Percentiles rank a stretch among this genome's conserved stretches.
phyloP scores from a whole-genome alignment of 371 early-diverging fungal genomes.

The Mucor irregularis region DNA sequence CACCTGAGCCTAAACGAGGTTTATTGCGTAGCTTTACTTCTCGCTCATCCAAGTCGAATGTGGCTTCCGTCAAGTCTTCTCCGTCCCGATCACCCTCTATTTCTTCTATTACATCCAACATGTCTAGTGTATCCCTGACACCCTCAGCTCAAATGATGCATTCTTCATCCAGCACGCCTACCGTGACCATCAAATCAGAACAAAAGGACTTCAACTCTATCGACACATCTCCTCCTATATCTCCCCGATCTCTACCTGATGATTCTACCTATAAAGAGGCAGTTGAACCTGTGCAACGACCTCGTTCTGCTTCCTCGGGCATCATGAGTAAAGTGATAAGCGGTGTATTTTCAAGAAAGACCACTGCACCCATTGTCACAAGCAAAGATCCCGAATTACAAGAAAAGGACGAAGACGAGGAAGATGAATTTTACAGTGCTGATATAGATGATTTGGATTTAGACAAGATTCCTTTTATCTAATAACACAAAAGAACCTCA shows the following conservation, averaged over 20 bases:
- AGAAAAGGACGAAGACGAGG: background rate
- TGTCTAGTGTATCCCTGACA: no score
- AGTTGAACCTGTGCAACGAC: background rate
- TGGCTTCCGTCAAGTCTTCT: background rate
- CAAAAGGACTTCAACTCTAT: background rate
- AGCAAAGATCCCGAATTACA: background rate
- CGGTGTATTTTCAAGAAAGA: constrained; percentile 14
- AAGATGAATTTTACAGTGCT: background rate
- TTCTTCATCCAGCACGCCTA: constrained; percentile 9
- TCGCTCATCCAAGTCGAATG: constrained; percentile 13
- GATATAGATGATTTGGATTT: constrained; percentile 11
- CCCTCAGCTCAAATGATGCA: no score
- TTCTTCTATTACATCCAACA: background rate
- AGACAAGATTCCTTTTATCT: constrained; percentile 9
- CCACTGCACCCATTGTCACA: background rate
- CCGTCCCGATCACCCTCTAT: background rate
- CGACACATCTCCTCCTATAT: background rate
- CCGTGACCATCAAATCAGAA: background rate
- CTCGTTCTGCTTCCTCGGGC: background rate
- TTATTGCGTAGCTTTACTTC: constrained; percentile 45
- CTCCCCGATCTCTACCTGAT: constrained; percentile 11
- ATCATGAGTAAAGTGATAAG: constrained; percentile 22
- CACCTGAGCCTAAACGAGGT: constrained; percentile 16
- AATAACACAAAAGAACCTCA: background rate
- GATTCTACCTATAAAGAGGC: background rate